A percentile compares a stretch with the other conserved stretches of the same genome.
These are phyloP conservation scores for Plenodomus biglobosus DNA, from an alignment of 2,329 filamentous ascomycete genomes.

Conservation along the genomic window DNA sequence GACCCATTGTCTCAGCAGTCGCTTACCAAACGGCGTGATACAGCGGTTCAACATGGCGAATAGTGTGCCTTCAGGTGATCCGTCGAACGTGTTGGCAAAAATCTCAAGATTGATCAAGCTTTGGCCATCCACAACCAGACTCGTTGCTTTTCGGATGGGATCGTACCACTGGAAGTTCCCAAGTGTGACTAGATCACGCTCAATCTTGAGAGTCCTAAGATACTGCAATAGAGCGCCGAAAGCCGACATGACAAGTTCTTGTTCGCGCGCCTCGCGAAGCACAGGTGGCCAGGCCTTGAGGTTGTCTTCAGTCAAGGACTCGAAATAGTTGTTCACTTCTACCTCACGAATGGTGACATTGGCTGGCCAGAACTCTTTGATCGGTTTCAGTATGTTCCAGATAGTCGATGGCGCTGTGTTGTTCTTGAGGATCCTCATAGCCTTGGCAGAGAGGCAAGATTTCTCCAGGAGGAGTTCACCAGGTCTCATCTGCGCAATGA, in stretches of 20 bases:
- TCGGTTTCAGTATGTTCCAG: slow-evolving; percentile 90
- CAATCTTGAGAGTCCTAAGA: slow-evolving; percentile 78
- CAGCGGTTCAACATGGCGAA: slow-evolving; percentile 91
- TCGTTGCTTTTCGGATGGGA: slow-evolving; percentile 87
- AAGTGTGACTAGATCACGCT: slow-evolving; percentile 81
- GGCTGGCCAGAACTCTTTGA: slow-evolving; percentile 86
- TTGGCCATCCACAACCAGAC: slow-evolving; percentile 89
- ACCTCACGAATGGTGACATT: slow-evolving; percentile 81
- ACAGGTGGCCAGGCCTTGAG: slow-evolving; percentile 75
- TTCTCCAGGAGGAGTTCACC: slow-evolving; percentile 87
- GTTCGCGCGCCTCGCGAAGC: slow-evolving; percentile 71
- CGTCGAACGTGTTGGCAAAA: slow-evolving; percentile 90
- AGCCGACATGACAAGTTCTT: slow-evolving; percentile 85
- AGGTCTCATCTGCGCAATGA: slow-evolving; percentile 88
- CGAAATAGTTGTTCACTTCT: slow-evolving; percentile 77
- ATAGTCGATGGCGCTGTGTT: slow-evolving; percentile 90
- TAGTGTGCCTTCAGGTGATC: slow-evolving; percentile 79
- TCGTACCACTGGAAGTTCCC: slow-evolving; percentile 91
- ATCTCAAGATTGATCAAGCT: slow-evolving; percentile 98
- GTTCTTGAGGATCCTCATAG: slow-evolving; percentile 90
- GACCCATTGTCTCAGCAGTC: slow-evolving; percentile 94
- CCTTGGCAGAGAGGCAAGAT: slow-evolving; percentile 80
- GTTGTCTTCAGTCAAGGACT: slow-evolving; percentile 57
- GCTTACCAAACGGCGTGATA: slow-evolving; percentile 94
- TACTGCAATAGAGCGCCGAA: slow-evolving; percentile 89